Conservation (phyloP, 2,329 filamentous ascomycete genomes). For the Botrytis hyacinthi region DNA sequence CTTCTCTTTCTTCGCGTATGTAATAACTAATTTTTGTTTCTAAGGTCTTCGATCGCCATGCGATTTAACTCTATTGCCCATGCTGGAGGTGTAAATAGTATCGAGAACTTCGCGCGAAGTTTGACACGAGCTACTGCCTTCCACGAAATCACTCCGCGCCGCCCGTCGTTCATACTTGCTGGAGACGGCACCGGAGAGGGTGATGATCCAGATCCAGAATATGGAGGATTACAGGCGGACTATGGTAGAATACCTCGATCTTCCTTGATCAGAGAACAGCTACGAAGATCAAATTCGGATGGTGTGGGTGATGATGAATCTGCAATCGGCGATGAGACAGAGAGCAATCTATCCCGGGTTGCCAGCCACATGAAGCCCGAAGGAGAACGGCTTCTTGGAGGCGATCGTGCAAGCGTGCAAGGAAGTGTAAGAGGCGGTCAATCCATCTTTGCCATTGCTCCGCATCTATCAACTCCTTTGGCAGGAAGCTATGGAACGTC, state of each 20-base stretch:
- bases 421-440: conserved; percentile 41
- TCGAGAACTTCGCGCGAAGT: conserved; percentile 88
- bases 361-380: conserved; percentile 44
- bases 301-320: conserved; percentile 35
- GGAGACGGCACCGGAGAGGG: conserved; percentile 44
- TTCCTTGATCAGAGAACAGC: conserved; percentile 51
- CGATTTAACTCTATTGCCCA: conserved; percentile 60
- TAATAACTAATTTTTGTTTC: conserved; percentile 5
- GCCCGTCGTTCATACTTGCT: conserved; percentile 68
- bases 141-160: conserved; percentile 78
- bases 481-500: conserved; percentile 68
- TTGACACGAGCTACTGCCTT: conserved; percentile 91
- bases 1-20: not conserved
- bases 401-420: conserved; percentile 31
- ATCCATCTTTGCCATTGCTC: conserved; percentile 57
- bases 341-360: conserved; percentile 28
- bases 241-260: conserved; percentile 30
- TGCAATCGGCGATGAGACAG: conserved; percentile 20
- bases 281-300: conserved; percentile 44
- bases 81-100: conserved; percentile 87
- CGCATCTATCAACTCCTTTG: conserved; percentile 64
- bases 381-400: conserved; percentile 24
- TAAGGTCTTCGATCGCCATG: conserved; percentile 58
- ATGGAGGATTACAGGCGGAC: conserved; percentile 33
- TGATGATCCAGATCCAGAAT: conserved; percentile 31